Evolutionary conservation across 75 land plant genomes (phyloP).

Genomic region (Pinus taeda): DNA sequence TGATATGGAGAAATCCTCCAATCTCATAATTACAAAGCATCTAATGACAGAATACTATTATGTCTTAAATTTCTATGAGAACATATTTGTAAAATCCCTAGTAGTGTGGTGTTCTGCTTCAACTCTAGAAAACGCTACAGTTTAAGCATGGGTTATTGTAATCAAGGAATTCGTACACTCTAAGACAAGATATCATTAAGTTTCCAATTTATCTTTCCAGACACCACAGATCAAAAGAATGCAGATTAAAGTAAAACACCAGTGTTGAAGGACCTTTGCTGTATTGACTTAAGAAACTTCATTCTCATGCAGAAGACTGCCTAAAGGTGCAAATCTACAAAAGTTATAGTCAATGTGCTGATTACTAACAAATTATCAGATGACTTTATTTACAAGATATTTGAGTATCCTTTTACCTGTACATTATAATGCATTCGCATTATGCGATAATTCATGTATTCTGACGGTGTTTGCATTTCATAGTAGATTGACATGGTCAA

Average conservation of each 20-base stretch:
- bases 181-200: not conserved
- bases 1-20: not conserved
- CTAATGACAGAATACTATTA: not conserved
- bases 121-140: not conserved
- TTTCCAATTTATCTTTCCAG: not conserved
- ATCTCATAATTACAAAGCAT: not conserved
- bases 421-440: conserved; percentile 69
- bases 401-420: conserved; percentile 43
- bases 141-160: not conserved
- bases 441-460: conserved; percentile 65
- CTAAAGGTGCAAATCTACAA: not conserved
- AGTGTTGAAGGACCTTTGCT: not conserved
- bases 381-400: too few species aligned
- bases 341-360: too few species aligned
- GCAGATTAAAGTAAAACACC: not conserved
- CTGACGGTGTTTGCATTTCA: conserved; percentile 54
- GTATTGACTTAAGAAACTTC: not conserved
- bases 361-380: too few species aligned
- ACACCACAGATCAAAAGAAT: not conserved
- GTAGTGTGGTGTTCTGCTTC: not conserved
- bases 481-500: conserved; percentile 71
- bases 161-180: not conserved
- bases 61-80: not conserved
- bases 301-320: not conserved
- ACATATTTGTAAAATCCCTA: not conserved